phyloP scores from a whole-genome alignment of 176 grass and related monocot genomes.

The Musa schizocarpa region DNA sequence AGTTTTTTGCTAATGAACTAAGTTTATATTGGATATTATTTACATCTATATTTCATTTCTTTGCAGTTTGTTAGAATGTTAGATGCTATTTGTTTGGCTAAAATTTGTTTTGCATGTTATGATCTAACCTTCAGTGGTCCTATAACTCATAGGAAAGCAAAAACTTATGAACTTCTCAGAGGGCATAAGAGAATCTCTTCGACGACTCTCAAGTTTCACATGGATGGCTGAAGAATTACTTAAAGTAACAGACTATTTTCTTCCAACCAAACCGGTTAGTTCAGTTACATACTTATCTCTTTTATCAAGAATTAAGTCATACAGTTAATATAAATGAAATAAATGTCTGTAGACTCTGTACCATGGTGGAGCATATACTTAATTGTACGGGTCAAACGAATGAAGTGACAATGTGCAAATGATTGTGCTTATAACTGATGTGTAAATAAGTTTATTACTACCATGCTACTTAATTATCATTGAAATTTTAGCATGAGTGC shows the following conservation, averaged over 20 bases:
- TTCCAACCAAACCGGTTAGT: slow-evolving; percentile 71
- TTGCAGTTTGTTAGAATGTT: not conserved
- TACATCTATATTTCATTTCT: not conserved
- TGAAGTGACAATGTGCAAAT: not conserved
- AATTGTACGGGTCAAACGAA: not conserved
- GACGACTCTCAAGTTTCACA: slow-evolving; percentile 72
- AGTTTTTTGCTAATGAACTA: not conserved
- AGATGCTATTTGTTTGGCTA: not conserved
- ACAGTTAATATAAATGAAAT: not conserved
- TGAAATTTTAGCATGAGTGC: not conserved
- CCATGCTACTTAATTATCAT: not conserved
- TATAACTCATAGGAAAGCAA: slow-evolving; percentile 59
- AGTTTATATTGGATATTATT: not conserved
- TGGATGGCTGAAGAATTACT: slow-evolving; percentile 99
- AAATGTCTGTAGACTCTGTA: not conserved
- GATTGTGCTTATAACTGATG: not conserved
- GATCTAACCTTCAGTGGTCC: not conserved
- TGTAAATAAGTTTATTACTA: not conserved
- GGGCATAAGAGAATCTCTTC: slow-evolving; percentile 68
- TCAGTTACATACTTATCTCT: slow-evolving; percentile 13
- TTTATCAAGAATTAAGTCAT: not conserved
- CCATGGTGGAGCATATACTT: not conserved
- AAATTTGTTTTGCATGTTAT: not conserved
- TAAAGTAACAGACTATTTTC: slow-evolving; percentile 85
- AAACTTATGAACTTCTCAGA: slow-evolving; percentile 86